A percentile compares a stretch with the other conserved stretches of the same genome.
These are phyloP conservation scores for Neonectria sp. DNA, from an alignment of 2,329 filamentous ascomycete species.

Conservation along the genomic window DNA sequence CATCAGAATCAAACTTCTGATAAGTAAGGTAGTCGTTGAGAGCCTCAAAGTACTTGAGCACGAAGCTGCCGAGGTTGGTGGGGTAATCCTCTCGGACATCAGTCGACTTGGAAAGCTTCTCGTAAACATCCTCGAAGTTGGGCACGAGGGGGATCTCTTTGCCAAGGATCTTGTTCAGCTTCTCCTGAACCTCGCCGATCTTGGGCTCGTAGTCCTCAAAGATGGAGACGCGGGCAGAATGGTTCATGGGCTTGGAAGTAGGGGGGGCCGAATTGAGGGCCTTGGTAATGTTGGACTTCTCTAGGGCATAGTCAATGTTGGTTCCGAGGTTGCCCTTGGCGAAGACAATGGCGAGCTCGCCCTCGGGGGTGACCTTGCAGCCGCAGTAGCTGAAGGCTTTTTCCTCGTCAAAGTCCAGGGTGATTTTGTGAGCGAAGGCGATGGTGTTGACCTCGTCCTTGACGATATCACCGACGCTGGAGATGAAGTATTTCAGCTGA, in stretches of 20 bases:
- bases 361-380: constrained; percentile 57
- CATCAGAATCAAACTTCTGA: constrained; percentile 64
- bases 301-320: constrained; percentile 60
- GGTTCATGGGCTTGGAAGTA: constrained; percentile 55
- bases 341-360: constrained; percentile 66
- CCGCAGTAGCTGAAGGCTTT: constrained; percentile 62
- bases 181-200: constrained; percentile 54
- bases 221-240: constrained; percentile 60
- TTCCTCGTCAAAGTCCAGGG: constrained; percentile 62
- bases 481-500: constrained; percentile 57
- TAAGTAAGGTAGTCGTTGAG: constrained; percentile 58
- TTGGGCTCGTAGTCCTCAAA: constrained; percentile 59
- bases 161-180: constrained; percentile 57
- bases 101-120: constrained; percentile 54
- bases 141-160: constrained; percentile 63
- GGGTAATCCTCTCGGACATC: constrained; percentile 58
- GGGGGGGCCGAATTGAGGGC: constrained; percentile 63
- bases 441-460: constrained; percentile 65
- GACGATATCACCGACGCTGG: constrained; percentile 55
- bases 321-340: constrained; percentile 57
- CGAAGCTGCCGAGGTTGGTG: constrained; percentile 57
- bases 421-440: constrained; percentile 59
- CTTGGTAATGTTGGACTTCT: constrained; percentile 55
- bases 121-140: constrained; percentile 62
- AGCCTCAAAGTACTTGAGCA: constrained; percentile 60